Conservation (phyloP, 176 grass and related monocot genomes). For the Aegilops umbellulata region DNA sequence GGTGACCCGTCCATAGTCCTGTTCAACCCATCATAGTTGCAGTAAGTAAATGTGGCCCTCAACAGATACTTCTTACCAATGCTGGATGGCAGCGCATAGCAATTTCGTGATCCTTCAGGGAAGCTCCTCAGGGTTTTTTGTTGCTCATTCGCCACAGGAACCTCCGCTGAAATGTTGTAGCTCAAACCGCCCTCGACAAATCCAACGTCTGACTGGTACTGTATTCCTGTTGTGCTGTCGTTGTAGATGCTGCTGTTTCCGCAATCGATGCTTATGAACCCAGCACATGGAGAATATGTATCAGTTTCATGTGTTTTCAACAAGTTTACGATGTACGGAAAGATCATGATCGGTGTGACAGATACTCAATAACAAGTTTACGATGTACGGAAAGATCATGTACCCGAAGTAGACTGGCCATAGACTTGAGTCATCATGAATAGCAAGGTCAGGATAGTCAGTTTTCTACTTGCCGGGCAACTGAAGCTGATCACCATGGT, state of each 20-base stretch:
- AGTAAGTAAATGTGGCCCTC: background rate
- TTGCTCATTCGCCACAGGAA: rapidly evolving
- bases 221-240: background rate
- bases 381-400: no score
- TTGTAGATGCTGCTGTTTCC: background rate
- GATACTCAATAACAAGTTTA: no score
- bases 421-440: background rate
- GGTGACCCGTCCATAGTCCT: rapidly evolving
- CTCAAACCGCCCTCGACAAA: background rate
- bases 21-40: conserved; percentile 6
- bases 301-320: background rate
- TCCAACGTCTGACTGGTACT: background rate
- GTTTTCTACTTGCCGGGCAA: background rate
- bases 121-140: conserved; percentile 15
- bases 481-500: background rate
- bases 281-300: background rate
- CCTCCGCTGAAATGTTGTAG: background rate
- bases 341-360: no score
- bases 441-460: background rate
- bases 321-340: no score
- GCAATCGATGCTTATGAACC: conserved; percentile 20
- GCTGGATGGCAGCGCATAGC: background rate
- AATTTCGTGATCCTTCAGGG: background rate
- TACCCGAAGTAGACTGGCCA: background rate
- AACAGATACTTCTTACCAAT: background rate